phyloP scores from a whole-genome alignment of 2,329 filamentous ascomycete species.

The Fusarium sp. region DNA sequence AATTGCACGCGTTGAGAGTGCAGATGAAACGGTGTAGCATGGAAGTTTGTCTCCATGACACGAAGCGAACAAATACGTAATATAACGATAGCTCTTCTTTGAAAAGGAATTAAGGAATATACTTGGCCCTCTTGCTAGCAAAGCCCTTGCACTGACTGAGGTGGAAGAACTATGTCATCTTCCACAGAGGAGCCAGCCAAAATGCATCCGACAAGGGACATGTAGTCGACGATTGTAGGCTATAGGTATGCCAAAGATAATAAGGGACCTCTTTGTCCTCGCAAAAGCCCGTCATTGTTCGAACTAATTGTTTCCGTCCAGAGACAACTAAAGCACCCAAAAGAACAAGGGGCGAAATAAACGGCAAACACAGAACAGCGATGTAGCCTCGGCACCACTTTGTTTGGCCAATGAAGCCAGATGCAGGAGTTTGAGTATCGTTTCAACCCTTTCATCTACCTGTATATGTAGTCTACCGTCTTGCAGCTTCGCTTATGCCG shows the following conservation, averaged over 20 bases:
- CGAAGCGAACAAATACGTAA: neutral
- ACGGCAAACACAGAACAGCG: neutral
- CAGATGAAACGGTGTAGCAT: neutral
- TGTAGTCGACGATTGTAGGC: neutral
- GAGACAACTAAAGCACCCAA: neutral
- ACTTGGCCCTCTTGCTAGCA: neutral
- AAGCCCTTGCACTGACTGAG: no score
- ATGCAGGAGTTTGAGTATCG: accelerated
- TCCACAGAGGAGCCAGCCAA: neutral
- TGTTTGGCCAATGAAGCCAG: neutral
- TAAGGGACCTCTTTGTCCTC: neutral
- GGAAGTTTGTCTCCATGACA: neutral
- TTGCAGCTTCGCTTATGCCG: neutral
- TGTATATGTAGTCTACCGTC: neutral
- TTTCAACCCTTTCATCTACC: no score
- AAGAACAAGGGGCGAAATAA: neutral
- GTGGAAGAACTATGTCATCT: neutral
- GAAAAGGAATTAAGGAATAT: neutral
- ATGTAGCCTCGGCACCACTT: neutral
- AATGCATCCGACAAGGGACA: neutral
- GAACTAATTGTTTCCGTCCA: neutral
- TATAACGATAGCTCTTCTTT: neutral
- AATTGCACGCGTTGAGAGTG: neutral
- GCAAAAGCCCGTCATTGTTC: neutral
- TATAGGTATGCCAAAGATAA: accelerated